Evolutionary conservation across 179 eudicot genomes (phyloP).

Genomic region (Beta lomatogona): DNA sequence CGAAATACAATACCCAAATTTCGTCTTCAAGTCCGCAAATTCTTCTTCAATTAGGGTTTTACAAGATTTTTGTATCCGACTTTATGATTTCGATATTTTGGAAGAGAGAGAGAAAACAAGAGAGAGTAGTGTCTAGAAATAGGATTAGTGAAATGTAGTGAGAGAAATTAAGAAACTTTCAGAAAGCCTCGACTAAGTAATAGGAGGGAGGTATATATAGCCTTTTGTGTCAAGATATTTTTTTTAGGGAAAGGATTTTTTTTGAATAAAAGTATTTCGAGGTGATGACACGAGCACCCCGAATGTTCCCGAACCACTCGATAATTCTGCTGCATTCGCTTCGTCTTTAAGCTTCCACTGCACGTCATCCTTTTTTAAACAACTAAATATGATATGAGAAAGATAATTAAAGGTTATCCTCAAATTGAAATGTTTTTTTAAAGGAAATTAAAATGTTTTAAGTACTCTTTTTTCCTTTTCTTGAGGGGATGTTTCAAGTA

Average conservation of each 20-base stretch:
- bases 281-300: constrained; percentile 1
- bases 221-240: neutral
- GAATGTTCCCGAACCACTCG: constrained; percentile 21
- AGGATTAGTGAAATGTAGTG: neutral
- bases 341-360: neutral
- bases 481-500: too few species aligned
- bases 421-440: too few species aligned
- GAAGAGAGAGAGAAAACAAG: neutral
- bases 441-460: too few species aligned
- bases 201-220: constrained; percentile 20
- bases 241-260: constrained; percentile 11
- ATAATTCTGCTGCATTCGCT: neutral
- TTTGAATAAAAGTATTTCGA: neutral
- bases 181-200: neutral
- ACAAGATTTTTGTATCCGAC: neutral
- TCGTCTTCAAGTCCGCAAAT: neutral
- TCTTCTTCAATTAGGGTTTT: neutral
- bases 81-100: neutral
- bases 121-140: neutral
- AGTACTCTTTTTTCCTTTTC: too few species aligned
- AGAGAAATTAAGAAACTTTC: neutral
- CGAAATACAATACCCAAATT: neutral
- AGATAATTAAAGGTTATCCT: too few species aligned
- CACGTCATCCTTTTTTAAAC: neutral
- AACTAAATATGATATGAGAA: too few species aligned